Evolutionary conservation across 2,329 filamentous ascomycete species (phyloP).

Genomic region (Cordyceps fumosorosea): DNA sequence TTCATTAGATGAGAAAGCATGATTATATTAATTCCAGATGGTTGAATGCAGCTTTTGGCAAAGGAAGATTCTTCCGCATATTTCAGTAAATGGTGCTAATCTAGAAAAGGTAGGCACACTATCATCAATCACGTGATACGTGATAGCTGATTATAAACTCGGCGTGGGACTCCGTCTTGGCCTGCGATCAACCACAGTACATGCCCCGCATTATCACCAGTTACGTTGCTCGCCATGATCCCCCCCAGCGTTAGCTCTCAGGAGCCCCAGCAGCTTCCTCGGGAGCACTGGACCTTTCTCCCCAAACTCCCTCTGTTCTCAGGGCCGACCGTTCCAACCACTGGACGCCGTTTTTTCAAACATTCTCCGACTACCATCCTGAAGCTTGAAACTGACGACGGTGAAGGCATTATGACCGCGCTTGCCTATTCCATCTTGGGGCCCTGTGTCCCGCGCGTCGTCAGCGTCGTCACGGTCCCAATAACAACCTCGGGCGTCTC

Average conservation of each 20-base stretch:
- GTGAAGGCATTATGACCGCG: background rate
- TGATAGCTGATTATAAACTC: background rate
- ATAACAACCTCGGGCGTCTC: background rate
- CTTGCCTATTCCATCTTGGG: background rate
- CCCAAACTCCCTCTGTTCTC: background rate
- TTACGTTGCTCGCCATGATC: background rate
- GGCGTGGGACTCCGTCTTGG: background rate
- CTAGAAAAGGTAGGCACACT: background rate
- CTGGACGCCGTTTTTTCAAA: background rate
- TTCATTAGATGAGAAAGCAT: conserved; percentile 1
- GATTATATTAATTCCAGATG: background rate
- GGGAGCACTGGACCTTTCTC: background rate
- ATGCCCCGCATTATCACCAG: background rate
- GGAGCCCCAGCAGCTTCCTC: conserved; percentile 2
- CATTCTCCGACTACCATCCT: background rate
- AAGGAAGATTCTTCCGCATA: background rate
- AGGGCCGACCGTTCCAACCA: conserved; percentile 1
- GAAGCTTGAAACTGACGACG: background rate
- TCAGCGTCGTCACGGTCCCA: background rate
- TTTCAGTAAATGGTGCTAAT: background rate
- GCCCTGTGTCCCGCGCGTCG: background rate
- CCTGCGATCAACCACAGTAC: background rate
- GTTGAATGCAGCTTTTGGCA: background rate
- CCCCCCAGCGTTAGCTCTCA: background rate
- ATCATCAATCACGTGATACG: too few relatives aligned